Conservation (phyloP, 2,329 filamentous ascomycete species). For the Monilinia polystroma region DNA sequence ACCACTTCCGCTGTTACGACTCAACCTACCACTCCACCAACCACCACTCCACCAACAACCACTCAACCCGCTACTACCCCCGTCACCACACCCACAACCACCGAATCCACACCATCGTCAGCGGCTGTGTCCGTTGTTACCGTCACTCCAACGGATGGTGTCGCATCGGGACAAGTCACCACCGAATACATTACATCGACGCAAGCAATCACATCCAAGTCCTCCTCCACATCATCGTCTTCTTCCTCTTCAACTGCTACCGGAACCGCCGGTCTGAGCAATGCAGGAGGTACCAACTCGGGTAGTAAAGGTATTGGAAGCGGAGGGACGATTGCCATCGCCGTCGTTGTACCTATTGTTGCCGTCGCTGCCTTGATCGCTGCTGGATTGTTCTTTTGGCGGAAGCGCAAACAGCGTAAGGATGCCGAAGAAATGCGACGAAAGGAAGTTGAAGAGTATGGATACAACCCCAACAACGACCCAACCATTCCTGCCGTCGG, state of each 20-base stretch:
- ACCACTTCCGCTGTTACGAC: slow-evolving; percentile 24
- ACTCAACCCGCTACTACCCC: slow-evolving; percentile 31
- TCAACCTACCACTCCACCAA: slow-evolving; percentile 15
- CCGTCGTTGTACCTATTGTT: slow-evolving; percentile 89
- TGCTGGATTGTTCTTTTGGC: slow-evolving; percentile 79
- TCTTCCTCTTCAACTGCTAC: slow-evolving; percentile 34
- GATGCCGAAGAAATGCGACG: slow-evolving; percentile 82
- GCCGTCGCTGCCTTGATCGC: slow-evolving; percentile 79
- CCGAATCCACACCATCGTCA: slow-evolving; percentile 35
- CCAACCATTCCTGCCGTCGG: slow-evolving; percentile 67
- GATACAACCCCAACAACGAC: slow-evolving; percentile 96
- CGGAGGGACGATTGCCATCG: slow-evolving; percentile 79
- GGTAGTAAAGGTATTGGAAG: slow-evolving; percentile 39
- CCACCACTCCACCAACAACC: slow-evolving; percentile 3
- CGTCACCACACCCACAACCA: slow-evolving; percentile 30
- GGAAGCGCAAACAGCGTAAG: slow-evolving; percentile 81
- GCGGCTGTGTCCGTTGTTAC: slow-evolving; percentile 22
- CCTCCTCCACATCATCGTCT: slow-evolving; percentile 25
- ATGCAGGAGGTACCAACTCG: neutral
- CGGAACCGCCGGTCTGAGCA: slow-evolving; percentile 28
- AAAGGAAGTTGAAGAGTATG: slow-evolving; percentile 96
- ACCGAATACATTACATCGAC: slow-evolving; percentile 29
- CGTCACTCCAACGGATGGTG: slow-evolving; percentile 11
- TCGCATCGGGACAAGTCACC: slow-evolving; percentile 21
- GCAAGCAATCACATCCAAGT: slow-evolving; percentile 12